Base-by-base conservation (phyloP, 495 filamentous ascomycete species). In the Penicillium paradoxum region DNA sequence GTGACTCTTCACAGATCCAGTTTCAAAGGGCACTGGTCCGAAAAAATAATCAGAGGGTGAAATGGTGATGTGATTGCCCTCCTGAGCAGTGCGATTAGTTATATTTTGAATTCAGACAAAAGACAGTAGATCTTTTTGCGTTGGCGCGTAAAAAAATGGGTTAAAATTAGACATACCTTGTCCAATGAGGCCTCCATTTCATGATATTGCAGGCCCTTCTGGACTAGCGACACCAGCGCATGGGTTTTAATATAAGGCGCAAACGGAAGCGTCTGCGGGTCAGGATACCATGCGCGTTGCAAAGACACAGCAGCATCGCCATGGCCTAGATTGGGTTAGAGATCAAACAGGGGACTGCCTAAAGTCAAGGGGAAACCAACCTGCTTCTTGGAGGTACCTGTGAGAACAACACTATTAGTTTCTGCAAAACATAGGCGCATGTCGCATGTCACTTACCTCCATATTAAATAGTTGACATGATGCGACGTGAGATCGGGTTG, bases 401-500 rank as follows among this genome's bases (percentile, higher is more conserved):
- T 32, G 10, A 36, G 69, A 61, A 55, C 54, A 11, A 38, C 45
- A 57, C 30, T 43, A 37, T 51, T 57, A 55, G 51, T 68, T n/a
- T 75, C 64, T 68, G 66, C 15, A 37, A n/a, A 13, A 41, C n/a
- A n/a, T 45, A n/a, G 1, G 43, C 13, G 38, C 24, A 30, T 38
- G 14, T 14, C 24, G 24, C 24, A 47, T 38, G n/a, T 57, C 60
- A 81, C 89, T 72, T 81, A 97, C 89, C 91, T 91, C 89, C 91
- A 96, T 78, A 98, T 89, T 75, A 98, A 79, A 79, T 92, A 97
- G 81, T 97, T 98, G 77, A 97, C 83, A 75, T 92, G 87, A 78
- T 97, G 83, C 55, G 90, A 92, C 71, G 89, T 87, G 64, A 98
- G 81, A 61, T 75, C 67, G 49, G 67, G 71, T 54, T 69, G 71